Evolutionary conservation across 805 yeast species (phyloP).

Genomic region (Candida fluviatilis): DNA sequence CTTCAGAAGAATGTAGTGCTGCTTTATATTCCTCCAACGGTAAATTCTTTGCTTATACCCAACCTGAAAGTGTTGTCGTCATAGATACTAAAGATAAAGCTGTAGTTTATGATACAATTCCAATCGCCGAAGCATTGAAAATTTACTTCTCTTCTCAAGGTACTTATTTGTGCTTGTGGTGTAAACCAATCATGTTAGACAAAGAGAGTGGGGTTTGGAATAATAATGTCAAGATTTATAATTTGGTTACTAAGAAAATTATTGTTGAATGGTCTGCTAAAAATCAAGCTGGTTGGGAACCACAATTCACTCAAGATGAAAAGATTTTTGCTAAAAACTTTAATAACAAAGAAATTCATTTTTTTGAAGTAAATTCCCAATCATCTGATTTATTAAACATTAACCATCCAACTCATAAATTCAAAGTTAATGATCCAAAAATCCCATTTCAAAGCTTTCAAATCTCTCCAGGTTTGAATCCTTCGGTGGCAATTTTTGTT

Average conservation of each 20-base stretch:
- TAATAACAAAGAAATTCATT: conserved; percentile 61
- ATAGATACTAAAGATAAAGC: conserved; percentile 51
- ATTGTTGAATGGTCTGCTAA: conserved; percentile 68
- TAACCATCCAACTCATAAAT: conserved; percentile 53
- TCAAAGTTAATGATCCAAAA: conserved; percentile 48
- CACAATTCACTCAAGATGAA: conserved; percentile 87
- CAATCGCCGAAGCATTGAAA: conserved; percentile 69
- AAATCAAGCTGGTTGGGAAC: conserved; percentile 86
- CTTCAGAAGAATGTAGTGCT: conserved; percentile 51
- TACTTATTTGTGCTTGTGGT: conserved; percentile 80
- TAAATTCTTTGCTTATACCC: conserved; percentile 64
- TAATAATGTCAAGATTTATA: conserved; percentile 78
- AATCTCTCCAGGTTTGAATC: conserved; percentile 83
- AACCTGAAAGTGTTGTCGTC: conserved; percentile 56
- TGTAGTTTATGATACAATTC: conserved; percentile 41
- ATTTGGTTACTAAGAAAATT: conserved; percentile 43
- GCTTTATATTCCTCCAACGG: conserved; percentile 71
- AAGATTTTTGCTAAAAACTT: conserved; percentile 56
- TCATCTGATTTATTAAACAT: conserved; percentile 26
- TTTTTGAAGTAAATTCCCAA: conserved; percentile 47
- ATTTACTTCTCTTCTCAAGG: conserved; percentile 88
- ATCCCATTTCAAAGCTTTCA: conserved; percentile 53
- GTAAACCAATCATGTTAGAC: conserved; percentile 65
- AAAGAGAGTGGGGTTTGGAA: conserved; percentile 70
- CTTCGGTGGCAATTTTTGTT: conserved; percentile 84